phyloP scores from a whole-genome alignment of 2,329 filamentous ascomycete species.

The Aureobasidium sp. region DNA sequence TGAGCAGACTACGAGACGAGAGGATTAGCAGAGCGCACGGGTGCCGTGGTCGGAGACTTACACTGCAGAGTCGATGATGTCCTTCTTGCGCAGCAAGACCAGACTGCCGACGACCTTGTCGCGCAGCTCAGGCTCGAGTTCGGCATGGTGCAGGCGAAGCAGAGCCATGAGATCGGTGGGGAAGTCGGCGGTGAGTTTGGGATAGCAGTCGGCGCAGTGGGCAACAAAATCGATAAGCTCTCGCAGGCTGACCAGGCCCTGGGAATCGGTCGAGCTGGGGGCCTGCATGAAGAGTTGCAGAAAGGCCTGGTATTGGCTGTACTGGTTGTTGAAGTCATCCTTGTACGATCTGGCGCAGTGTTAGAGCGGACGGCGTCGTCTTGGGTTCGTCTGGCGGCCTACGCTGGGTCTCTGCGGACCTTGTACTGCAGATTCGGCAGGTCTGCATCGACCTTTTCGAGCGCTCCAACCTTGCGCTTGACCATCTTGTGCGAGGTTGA shows the following conservation, averaged over 20 bases:
- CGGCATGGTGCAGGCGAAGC: slow-evolving; percentile 70
- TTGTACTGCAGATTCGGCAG: slow-evolving; percentile 87
- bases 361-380: background rate
- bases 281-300: slow-evolving; percentile 84
- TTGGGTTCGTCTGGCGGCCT: slow-evolving; percentile 27
- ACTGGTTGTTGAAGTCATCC: slow-evolving; percentile 81
- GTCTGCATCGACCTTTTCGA: slow-evolving; percentile 93
- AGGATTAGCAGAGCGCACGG: slow-evolving; percentile 10
- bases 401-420: slow-evolving; percentile 76
- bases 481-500: slow-evolving; percentile 47
- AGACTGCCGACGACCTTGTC: slow-evolving; percentile 93
- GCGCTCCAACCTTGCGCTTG: slow-evolving; percentile 81
- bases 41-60: slow-evolving; percentile 22
- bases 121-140: slow-evolving; percentile 72
- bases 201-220: slow-evolving; percentile 90
- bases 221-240: slow-evolving; percentile 90
- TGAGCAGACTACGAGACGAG: slow-evolving; percentile 49
- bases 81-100: slow-evolving; percentile 80
- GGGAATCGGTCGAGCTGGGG: slow-evolving; percentile 66
- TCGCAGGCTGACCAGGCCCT: slow-evolving; percentile 72
- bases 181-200: slow-evolving; percentile 66
- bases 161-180: slow-evolving; percentile 74
- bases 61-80: slow-evolving; percentile 75
- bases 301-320: slow-evolving; percentile 84
- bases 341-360: slow-evolving; percentile 59